Evolutionary conservation across 768 basidiomycete species (phyloP), one percentile per base, ranked within the genome.

Genomic region (Sarcodon sp.): DNA sequence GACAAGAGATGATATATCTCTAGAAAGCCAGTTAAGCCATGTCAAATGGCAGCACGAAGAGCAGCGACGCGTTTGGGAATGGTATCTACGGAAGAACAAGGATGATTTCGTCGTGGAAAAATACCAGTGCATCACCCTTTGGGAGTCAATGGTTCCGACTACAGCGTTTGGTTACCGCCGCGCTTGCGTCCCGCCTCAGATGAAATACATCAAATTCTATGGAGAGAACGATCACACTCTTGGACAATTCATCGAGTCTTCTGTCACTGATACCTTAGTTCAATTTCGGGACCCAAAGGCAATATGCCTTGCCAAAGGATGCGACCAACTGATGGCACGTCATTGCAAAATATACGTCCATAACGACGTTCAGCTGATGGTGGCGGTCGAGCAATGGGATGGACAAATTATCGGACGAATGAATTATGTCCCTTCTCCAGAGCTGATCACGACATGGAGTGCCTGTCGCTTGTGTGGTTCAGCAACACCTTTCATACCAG

Each of bases 291-390:
- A 87, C 57, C 76, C 82, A 33, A 85, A 74, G 65, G 80, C 85
- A 2, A 68, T 83, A 34, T 98, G 94, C 57, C 72, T 76, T 0
- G 83, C 83, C 34, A 93, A 91, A 61, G 79, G 79, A 2, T 98
- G 96, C 56, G 79, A 83, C 41, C 80, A 89, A 52, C 79, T 86
- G 12, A 67, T 85, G 41, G 76, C 83, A 9, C 77, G 81, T 0
- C 96, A 99, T 65, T 90, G 85, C 67, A 84, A 77, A 56, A 76
- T 93, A n/a, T 90, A 83, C 59, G 81, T 92, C 1, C 96, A 99
- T 63, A 87, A 92, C 57, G 81, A 87, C 55, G 81, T 80, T 2
- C 77, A 82, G 35, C 66, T 97, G 3, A 77, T 83, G 47, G 79
- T 96, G 34, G 87, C 87, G 4, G 85, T 90, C 48, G 91, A 96